These are phyloP conservation scores for Saccharomyces hybrid DNA, from an alignment of 1,139 yeast species.

Conservation along the genomic window DNA sequence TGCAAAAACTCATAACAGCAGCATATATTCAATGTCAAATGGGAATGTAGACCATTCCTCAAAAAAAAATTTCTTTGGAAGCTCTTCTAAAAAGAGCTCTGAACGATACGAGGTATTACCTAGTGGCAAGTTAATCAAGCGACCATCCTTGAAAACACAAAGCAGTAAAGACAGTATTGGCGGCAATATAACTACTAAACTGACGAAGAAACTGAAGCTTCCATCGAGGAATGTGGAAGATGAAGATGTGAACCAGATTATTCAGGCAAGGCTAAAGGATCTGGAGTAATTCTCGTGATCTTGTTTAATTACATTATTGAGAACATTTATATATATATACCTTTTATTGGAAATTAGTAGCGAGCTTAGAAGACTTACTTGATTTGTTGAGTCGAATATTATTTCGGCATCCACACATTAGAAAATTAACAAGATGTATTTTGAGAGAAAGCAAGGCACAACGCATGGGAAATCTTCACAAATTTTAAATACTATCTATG, in stretches of 20 bases:
- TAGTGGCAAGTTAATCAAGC: slow-evolving; percentile 54
- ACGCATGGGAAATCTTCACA: neutral
- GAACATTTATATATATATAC: neutral
- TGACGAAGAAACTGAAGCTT: slow-evolving; percentile 34
- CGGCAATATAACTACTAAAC: slow-evolving; percentile 8
- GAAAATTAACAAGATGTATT: neutral
- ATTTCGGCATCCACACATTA: neutral
- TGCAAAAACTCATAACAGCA: slow-evolving; percentile 12
- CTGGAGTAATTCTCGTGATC: slow-evolving; percentile 24
- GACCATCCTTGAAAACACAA: slow-evolving; percentile 26
- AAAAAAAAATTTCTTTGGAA: neutral
- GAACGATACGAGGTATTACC: slow-evolving; percentile 51
- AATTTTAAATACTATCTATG: neutral
- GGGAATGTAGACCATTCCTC: slow-evolving; percentile 1
- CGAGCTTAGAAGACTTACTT: slow-evolving; percentile 6
- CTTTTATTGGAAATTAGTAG: neutral
- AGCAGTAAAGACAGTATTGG: slow-evolving; percentile 12
- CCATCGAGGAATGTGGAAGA: slow-evolving; percentile 30
- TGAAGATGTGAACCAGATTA: slow-evolving; percentile 53
- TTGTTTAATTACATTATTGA: neutral
- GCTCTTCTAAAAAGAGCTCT: slow-evolving; percentile 12
- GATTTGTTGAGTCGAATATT: slow-evolving; percentile 10
- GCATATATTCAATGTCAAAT: slow-evolving; percentile 1
- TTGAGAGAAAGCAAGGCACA: neutral
- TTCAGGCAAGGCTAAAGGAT: slow-evolving; percentile 45